Base-by-base conservation (phyloP, 345 rosid genomes). In the Corchorus olitorius region DNA sequence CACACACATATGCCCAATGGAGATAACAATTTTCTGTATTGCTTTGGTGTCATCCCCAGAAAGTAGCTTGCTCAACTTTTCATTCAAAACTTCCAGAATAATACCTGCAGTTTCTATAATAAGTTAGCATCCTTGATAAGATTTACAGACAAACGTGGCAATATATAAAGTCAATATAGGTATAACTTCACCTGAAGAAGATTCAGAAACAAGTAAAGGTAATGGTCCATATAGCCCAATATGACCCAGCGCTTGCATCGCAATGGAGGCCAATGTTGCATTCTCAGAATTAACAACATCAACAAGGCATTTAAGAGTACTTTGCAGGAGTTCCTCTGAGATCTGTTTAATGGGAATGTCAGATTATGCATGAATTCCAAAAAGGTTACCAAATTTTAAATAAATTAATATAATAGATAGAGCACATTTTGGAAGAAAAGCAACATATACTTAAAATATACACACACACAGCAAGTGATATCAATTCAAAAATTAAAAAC, bases 211-310 rank as follows among this genome's bases (percentile, higher is more conserved):
- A 80, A 90, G 83, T 70, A 82, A 85, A 79, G 98, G 93, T 82
- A 95, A 86, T 73, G 89, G 80, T 13, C 80, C 86, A 79, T 92
- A 83, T 46, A 95, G 77, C 50, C 98, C 99, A 82, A 93, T 89
- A 84, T 95, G 99, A 72, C 99, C 99, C 68, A 95, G 83, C 68
- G 97, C 97, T 93, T 95, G 90, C 97, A 95, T 92, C 63, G 98
- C 95, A 83, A 88, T 86, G 71, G 98, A 93, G 68, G 98, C 93
- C 80, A 95, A 83, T 67, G 85, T 85, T 63, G 91, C 89, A 66
- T 87, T 82, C 82, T 93, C 98, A 75, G 89, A 86, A 53, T 84
- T 88, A 64, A 88, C 99, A 80, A 88, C 82, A 65, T 81, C 88
- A 73, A 86, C 88, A 78, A 95, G 84, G 81, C 89, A 88, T 85